Evolutionary conservation across 495 filamentous ascomycete genomes (phyloP).

Genomic region (Tetracladium marchalianum): DNA sequence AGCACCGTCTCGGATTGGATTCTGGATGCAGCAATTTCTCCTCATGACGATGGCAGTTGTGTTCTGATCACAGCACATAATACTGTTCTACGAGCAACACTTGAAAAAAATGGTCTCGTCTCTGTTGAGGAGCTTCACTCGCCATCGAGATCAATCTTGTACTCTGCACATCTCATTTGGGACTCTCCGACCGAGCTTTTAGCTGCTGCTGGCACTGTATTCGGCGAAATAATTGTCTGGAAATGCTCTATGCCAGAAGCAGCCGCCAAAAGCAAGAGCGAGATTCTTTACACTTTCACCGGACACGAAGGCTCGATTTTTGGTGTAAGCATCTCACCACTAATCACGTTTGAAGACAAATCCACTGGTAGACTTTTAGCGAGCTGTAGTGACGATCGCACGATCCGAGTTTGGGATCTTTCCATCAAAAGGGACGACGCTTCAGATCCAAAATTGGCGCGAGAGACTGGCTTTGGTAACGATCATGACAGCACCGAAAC

Average conservation of each 20-base stretch:
- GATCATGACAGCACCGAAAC: conserved; percentile 2
- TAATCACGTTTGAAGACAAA: conserved; percentile 30
- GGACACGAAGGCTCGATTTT: conserved; percentile 95
- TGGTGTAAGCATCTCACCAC: conserved; percentile 66
- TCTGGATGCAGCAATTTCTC: conserved; percentile 55
- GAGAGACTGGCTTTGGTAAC: conserved; percentile 41
- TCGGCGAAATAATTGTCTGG: conserved; percentile 90
- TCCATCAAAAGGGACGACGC: neutral
- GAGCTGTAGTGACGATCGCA: conserved; percentile 93
- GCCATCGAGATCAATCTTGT: conserved; percentile 77
- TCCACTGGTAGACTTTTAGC: conserved; percentile 51
- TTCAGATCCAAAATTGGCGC: neutral
- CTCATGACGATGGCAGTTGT: conserved; percentile 17
- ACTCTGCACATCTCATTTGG: conserved; percentile 65
- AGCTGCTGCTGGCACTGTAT: conserved; percentile 81
- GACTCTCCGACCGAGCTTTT: conserved; percentile 49
- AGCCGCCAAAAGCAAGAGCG: conserved; percentile 10
- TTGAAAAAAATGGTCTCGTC: conserved; percentile 9
- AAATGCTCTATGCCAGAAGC: conserved; percentile 40
- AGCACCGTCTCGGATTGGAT: conserved; percentile 66
- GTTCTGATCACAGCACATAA: conserved; percentile 80
- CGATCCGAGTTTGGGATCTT: conserved; percentile 83
- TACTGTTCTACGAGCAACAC: conserved; percentile 38
- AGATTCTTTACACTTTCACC: conserved; percentile 62
- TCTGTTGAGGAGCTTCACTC: conserved; percentile 39